Conservation (phyloP, 2,329 filamentous ascomycete genomes). For the Phoma sp. region DNA sequence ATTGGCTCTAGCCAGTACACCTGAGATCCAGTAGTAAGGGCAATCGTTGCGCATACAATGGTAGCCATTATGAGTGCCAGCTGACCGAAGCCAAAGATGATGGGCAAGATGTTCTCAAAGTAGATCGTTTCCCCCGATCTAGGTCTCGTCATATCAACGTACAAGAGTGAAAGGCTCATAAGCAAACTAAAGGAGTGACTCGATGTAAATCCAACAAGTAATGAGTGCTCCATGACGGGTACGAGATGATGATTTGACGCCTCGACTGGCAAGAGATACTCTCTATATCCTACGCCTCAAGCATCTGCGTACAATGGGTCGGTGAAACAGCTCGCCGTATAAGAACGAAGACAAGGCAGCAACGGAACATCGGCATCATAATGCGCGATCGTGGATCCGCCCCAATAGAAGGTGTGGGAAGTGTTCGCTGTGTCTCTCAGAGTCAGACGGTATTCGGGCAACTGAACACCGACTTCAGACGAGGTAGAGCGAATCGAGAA, state of each 20-base stretch:
- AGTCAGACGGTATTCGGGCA: not conserved
- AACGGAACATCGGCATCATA: not conserved
- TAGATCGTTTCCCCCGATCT: not conserved
- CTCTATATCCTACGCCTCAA: not conserved
- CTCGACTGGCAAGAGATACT: not conserved
- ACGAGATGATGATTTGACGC: not conserved
- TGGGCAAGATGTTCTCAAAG: not conserved
- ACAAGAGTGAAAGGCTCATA: conserved; percentile 1
- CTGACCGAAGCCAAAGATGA: conserved; percentile 1
- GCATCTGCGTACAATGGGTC: not conserved
- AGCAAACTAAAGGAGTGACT: not conserved
- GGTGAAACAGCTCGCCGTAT: not conserved
- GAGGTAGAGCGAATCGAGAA: not conserved
- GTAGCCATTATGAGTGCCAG: not conserved
- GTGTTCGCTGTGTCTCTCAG: not conserved
- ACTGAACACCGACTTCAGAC: not conserved
- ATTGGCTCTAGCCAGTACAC: not conserved
- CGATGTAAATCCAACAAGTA: not conserved
- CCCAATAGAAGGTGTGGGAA: not conserved
- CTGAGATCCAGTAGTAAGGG: not conserved
- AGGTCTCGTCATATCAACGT: not conserved
- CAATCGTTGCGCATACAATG: not conserved
- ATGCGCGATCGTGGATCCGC: not conserved
- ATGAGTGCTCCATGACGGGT: not conserved
- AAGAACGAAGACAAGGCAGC: not conserved